Evolutionary conservation across 148 eudicot species (phyloP).

Genomic region (Vaccinium corymbosum): DNA sequence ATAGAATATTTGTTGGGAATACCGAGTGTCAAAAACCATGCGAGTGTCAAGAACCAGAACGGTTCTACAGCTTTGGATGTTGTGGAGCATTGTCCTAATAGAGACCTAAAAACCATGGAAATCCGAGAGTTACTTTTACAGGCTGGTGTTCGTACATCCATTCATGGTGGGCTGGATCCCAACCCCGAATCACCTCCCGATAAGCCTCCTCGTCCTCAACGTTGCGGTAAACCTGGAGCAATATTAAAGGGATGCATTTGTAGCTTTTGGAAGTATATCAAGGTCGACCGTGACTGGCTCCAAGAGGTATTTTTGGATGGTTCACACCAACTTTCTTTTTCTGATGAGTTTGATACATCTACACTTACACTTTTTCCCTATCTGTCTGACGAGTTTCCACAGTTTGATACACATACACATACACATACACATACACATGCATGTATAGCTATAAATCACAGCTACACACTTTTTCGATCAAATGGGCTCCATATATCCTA

Average conservation of each 20-base stretch:
- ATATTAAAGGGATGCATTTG: neutral
- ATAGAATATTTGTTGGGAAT: slow-evolving; percentile 25
- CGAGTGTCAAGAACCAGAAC: slow-evolving; percentile 22
- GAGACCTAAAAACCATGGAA: slow-evolving; percentile 33
- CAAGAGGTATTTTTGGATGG: neutral
- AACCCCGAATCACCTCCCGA: neutral
- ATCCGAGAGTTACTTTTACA: slow-evolving; percentile 28
- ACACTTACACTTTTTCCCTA: neutral
- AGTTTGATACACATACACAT: too few relatives aligned
- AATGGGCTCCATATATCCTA: too few relatives aligned
- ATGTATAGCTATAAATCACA: too few relatives aligned
- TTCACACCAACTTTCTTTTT: too few relatives aligned
- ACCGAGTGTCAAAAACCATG: neutral
- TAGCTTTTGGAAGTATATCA: neutral
- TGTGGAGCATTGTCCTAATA: slow-evolving; percentile 29
- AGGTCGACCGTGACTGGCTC: neutral
- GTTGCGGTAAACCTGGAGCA: neutral
- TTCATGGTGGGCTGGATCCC: neutral
- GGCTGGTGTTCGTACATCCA: slow-evolving; percentile 17
- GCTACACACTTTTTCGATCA: too few relatives aligned
- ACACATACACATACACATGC: too few relatives aligned
- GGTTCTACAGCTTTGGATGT: slow-evolving; percentile 34
- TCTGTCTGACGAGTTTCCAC: neutral
- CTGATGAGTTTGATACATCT: neutral
- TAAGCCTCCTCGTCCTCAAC: neutral